phyloP scores from a whole-genome alignment of 805 yeast species.

The Candida fluviatilis region DNA sequence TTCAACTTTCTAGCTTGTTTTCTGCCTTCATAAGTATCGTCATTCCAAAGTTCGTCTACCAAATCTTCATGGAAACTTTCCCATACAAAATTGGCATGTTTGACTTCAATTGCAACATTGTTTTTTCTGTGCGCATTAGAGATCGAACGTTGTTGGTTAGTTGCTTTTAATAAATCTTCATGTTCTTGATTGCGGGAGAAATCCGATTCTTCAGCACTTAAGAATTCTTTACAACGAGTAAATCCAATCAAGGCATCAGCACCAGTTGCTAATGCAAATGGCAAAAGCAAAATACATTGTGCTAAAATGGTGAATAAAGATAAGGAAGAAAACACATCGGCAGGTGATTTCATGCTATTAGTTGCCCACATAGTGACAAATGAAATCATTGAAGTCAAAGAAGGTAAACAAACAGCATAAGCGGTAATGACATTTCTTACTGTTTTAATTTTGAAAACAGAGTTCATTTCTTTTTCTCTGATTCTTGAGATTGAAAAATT shows the following conservation, averaged over 20 bases:
- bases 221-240: conserved; percentile 22
- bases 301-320: conserved; percentile 41
- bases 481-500: conserved; percentile 29
- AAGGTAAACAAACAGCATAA: conserved; percentile 41
- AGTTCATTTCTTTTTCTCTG: conserved; percentile 38
- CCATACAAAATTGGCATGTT: conserved; percentile 28
- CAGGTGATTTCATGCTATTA: conserved; percentile 32
- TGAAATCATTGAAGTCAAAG: conserved; percentile 42
- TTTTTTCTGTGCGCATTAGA: neutral
- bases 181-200: conserved; percentile 11
- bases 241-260: conserved; percentile 43
- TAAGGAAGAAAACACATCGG: conserved; percentile 39
- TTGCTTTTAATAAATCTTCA: neutral
- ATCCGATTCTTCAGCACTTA: conserved; percentile 21
- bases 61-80: conserved; percentile 24
- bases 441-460: conserved; percentile 37
- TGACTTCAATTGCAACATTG: conserved; percentile 15
- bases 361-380: conserved; percentile 45
- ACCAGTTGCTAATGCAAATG: conserved; percentile 41
- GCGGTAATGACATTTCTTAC: conserved; percentile 41
- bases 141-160: neutral
- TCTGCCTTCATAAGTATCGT: conserved; percentile 9
- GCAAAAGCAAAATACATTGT: conserved; percentile 40
- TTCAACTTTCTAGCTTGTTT: conserved; percentile 10
- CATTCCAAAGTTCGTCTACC: conserved; percentile 21